phyloP scores from a whole-genome alignment of 2,329 filamentous ascomycete species.

The Stagonosporopsis rhizophila region DNA sequence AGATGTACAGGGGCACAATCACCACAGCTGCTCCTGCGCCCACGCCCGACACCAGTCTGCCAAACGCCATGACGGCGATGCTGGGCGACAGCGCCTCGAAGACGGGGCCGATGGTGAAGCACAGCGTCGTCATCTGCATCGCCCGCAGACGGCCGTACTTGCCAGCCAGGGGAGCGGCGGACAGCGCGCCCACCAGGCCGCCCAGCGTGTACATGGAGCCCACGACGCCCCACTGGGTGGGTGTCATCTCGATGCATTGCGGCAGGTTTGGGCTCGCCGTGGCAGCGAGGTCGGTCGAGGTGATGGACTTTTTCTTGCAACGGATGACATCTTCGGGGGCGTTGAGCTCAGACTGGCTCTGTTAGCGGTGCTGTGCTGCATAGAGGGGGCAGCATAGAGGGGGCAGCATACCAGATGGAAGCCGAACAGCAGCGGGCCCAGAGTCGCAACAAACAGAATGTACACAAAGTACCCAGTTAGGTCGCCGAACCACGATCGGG shows the following conservation, averaged over 20 bases:
- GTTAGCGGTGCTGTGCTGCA: not conserved
- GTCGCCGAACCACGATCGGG: conserved; percentile 51
- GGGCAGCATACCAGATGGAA: conserved; percentile 76
- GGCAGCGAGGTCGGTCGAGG: conserved; percentile 40
- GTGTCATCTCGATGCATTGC: conserved; percentile 87
- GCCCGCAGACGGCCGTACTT: conserved; percentile 75
- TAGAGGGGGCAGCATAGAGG: conserved; percentile 3
- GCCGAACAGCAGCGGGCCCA: conserved; percentile 92
- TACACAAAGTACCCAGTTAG: conserved; percentile 80
- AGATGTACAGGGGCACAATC: conserved; percentile 92
- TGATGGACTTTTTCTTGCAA: conserved; percentile 70
- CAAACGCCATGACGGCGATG: conserved; percentile 72
- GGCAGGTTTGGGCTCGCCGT: conserved; percentile 57
- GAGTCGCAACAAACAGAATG: conserved; percentile 75
- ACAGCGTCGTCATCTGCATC: conserved; percentile 78
- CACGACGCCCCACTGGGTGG: conserved; percentile 81
- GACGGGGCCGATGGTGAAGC: conserved; percentile 78
- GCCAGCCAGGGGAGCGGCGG: conserved; percentile 79
- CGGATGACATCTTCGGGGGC: conserved; percentile 93
- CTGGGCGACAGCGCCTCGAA: conserved; percentile 75
- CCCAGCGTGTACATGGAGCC: conserved; percentile 92
- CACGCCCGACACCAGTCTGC: conserved; percentile 80
- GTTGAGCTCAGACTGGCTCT: conserved; percentile 84
- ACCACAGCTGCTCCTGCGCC: conserved; percentile 90
- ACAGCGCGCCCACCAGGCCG: conserved; percentile 82